These are phyloP conservation scores for Trametes cubensis DNA, from an alignment of 768 basidiomycete genomes.

Conservation along the genomic window DNA sequence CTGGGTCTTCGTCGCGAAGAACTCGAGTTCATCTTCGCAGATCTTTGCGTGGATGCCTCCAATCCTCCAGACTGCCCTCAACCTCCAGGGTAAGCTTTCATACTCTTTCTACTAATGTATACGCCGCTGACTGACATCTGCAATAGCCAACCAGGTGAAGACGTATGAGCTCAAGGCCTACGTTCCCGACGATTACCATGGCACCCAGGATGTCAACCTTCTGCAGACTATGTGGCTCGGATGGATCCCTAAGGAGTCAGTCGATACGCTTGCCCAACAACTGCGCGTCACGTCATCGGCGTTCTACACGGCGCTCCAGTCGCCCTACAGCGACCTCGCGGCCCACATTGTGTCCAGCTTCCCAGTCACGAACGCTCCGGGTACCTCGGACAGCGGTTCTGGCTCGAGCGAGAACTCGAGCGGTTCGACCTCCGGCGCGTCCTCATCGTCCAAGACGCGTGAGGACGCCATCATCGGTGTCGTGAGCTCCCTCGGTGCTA, in stretches of 20 bases:
- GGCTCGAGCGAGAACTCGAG: conserved; percentile 30
- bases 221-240: conserved; percentile 75
- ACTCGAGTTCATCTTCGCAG: conserved; percentile 64
- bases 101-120: conserved; percentile 36
- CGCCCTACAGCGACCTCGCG: conserved; percentile 58
- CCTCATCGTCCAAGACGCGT: conserved; percentile 49
- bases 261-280: conserved; percentile 63
- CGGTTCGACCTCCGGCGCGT: conserved; percentile 16
- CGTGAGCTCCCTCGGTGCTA: conserved; percentile 77
- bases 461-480: conserved; percentile 92
- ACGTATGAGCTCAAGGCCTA: conserved; percentile 70
- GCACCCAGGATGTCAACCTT: conserved; percentile 45
- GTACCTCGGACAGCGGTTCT: conserved; percentile 22
- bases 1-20: conserved; percentile 71
- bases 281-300: conserved; percentile 61
- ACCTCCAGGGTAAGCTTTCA: conserved; percentile 42
- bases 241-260: conserved; percentile 60
- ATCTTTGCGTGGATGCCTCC: conserved; percentile 73
- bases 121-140: conserved; percentile 30
- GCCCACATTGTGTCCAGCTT: conserved; percentile 70
- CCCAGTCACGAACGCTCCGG: conserved; percentile 49
- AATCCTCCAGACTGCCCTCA: conserved; percentile 50
- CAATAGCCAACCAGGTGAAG: conserved; percentile 40
- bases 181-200: conserved; percentile 58
- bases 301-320: conserved; percentile 61